Evolutionary conservation across 805 yeast genomes (phyloP).

Genomic region (Wickerhamomyces bisporus): DNA sequence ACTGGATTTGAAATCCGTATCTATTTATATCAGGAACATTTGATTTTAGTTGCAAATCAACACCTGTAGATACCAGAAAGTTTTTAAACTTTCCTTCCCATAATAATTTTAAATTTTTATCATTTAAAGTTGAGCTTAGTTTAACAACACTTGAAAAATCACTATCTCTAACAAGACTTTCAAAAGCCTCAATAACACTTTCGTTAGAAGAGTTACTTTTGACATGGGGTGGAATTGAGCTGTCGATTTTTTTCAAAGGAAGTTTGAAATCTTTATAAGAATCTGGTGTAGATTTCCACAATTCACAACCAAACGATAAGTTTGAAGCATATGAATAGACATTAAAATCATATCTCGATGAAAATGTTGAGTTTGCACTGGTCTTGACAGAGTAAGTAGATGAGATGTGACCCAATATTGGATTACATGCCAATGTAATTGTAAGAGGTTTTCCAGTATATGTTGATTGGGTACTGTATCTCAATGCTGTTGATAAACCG

Average conservation of each 20-base stretch:
- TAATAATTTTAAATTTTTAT: conserved; percentile 52
- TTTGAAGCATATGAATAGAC: conserved; percentile 87
- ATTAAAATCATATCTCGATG: conserved; percentile 85
- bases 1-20: conserved; percentile 59
- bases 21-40: conserved; percentile 42
- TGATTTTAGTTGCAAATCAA: conserved; percentile 42
- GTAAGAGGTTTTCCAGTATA: conserved; percentile 87
- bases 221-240: conserved; percentile 28
- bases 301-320: conserved; percentile 78
- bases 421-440: conserved; percentile 81
- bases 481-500: conserved; percentile 77
- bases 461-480: conserved; percentile 82
- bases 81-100: conserved; percentile 91
- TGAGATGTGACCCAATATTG: conserved; percentile 83
- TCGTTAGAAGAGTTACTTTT: conserved; percentile 29
- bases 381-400: conserved; percentile 86
- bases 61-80: conserved; percentile 73
- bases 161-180: conserved; percentile 43
- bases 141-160: conserved; percentile 69
- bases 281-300: conserved; percentile 53
- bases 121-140: conserved; percentile 63
- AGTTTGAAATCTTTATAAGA: conserved; percentile 15
- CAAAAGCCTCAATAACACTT: conserved; percentile 46
- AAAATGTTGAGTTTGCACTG: conserved; percentile 65
- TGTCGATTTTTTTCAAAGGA: conserved; percentile 15